Percentiles rank a stretch among this genome's conserved stretches.
Evolutionary conservation across 2,329 filamentous ascomycete species (phyloP).

Genomic region (Paraconiothyrium sp.): DNA sequence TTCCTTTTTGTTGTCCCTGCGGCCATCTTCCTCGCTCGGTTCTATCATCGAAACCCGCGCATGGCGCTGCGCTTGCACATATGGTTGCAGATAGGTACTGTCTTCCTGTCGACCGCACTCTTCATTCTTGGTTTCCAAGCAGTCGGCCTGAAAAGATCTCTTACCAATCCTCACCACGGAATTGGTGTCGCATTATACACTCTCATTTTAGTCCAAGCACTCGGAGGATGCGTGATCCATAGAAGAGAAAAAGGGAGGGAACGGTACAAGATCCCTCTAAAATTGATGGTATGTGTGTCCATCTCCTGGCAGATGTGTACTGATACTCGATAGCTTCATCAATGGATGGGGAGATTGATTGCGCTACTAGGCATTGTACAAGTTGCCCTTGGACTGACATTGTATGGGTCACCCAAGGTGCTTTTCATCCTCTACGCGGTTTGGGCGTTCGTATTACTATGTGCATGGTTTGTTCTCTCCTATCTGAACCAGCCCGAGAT

Average conservation of each 20-base stretch:
- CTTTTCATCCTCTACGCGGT: conserved; percentile 88
- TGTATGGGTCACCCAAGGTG: conserved; percentile 88
- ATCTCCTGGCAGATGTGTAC: neutral
- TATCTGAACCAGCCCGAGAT: conserved; percentile 70
- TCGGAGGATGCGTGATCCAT: conserved; percentile 74
- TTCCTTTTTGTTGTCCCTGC: conserved; percentile 78
- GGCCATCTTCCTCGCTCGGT: conserved; percentile 78
- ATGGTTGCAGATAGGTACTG: conserved; percentile 75
- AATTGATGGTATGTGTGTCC: conserved; percentile 60
- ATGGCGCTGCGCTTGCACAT: conserved; percentile 75
- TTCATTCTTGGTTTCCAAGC: conserved; percentile 82
- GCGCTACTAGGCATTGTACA: conserved; percentile 86
- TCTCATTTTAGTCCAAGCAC: conserved; percentile 73
- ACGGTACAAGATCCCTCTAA: conserved; percentile 64
- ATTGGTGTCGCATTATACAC: conserved; percentile 83
- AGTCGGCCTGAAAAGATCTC: conserved; percentile 74
- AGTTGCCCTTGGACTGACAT: conserved; percentile 84
- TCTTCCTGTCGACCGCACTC: conserved; percentile 73
- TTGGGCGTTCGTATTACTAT: conserved; percentile 76
- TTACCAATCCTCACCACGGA: conserved; percentile 85
- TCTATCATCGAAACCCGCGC: conserved; percentile 70
- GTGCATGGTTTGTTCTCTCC: conserved; percentile 81
- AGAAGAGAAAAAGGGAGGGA: conserved; percentile 62
- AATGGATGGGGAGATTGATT: conserved; percentile 83
- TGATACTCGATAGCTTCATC: conserved; percentile 74